Base-by-base conservation (phyloP, 306 rosid genomes). In the Cercis canadensis region DNA sequence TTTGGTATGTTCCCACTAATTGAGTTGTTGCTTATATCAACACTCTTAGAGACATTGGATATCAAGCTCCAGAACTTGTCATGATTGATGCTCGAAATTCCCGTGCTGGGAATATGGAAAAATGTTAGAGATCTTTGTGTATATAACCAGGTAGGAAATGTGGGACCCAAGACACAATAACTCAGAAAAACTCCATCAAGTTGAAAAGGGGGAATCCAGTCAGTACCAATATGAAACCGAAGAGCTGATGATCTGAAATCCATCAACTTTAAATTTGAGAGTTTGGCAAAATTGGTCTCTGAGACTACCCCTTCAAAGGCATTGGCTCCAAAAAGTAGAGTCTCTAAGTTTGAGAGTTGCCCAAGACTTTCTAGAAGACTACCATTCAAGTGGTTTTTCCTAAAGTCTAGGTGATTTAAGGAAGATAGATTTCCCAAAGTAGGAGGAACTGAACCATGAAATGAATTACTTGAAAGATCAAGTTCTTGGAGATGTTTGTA, bases 101-200 rank as follows among this genome's bases (percentile, higher is more conserved):
- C 8, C 10, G 71, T 60, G 33, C 44, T 44, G 5, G 57, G 0
- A 11, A 17, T 52, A 6, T 68, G 75, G 11, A 44, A n/a, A 49
- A 52, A 1, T 0, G 12, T 12, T 0, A 5, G 3, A 76, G 19
- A 17, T 62, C 45, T 12, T 9, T 76, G 60, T 51, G 66, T 41
- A 61, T 69, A 7, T 59, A 76, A 68, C 76, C 72, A 76, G 2
- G 12, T 9, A 12, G 76, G 81, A 62, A 76, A 69, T 15, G 14
- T 52, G 1, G 81, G 81, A 52, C 81, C 71, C 11, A 62, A 2
- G 1, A 2, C 1, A 8, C 43, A 37, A 17, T 6, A 8, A 8
- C 74, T 65, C 17, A 76, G 41, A 6, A 1, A 3, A 16, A 69
- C 11, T 19, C 6, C 9, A 17, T 7, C 12, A 40, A 76, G 33